Evolutionary conservation across 1,284 basidiomycete species (phyloP).

Genomic region (Thecaphora thlaspeos): DNA sequence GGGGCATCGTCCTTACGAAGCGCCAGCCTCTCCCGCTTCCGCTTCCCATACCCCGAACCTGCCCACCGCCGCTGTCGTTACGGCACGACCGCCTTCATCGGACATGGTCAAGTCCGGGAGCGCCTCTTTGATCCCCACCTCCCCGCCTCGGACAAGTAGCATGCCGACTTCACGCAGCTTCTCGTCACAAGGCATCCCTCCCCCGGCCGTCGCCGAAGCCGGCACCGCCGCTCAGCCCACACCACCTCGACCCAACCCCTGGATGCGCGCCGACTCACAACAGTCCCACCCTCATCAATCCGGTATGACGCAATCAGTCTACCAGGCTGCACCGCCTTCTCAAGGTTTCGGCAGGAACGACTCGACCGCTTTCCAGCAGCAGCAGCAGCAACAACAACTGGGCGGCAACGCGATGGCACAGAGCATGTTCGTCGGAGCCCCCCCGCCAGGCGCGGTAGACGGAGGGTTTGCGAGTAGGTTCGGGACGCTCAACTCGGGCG

Average conservation of each 20-base stretch:
- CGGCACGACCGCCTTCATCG: not conserved
- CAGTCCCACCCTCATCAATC: not conserved
- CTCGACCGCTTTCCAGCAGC: not conserved
- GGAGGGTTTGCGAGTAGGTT: conserved; percentile 8
- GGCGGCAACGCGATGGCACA: not conserved
- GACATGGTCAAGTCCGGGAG: too few species aligned
- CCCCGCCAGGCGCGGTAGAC: not conserved
- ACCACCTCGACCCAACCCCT: not conserved
- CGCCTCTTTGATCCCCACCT: too few species aligned
- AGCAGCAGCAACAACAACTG: not conserved
- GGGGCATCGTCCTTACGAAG: too few species aligned
- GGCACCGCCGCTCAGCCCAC: not conserved
- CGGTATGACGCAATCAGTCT: not conserved
- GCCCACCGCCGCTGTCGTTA: too few species aligned
- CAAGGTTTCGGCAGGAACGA: too few species aligned
- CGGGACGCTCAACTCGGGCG: conserved; percentile 31
- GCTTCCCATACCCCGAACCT: too few species aligned
- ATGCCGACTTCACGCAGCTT: too few species aligned
- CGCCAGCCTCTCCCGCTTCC: too few species aligned
- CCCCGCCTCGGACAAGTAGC: too few species aligned
- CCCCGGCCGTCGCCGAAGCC: too few species aligned
- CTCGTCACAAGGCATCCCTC: too few species aligned
- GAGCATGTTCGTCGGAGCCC: conserved; percentile 2
- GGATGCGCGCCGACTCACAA: not conserved
- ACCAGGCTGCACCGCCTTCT: not conserved